Base-by-base conservation (phyloP, 805 yeast species). In the Saccharomycopsis malanga region DNA sequence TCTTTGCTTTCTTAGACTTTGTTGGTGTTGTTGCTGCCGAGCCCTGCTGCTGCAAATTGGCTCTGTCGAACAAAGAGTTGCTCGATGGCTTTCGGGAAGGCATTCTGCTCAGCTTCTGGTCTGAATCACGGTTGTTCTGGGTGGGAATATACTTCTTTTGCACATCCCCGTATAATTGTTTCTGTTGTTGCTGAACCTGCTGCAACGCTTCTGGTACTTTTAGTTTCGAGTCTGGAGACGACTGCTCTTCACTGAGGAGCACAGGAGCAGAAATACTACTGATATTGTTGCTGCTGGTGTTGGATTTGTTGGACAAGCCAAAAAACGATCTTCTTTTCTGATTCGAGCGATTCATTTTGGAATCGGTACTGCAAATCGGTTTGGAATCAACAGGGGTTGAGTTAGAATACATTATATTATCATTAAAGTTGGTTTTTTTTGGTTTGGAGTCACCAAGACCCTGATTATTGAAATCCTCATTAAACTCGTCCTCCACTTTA, bases 261-360 rank as follows among this genome's bases (percentile, higher is more conserved):
- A 44, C 40, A 7, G 53, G 53, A 9, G 41, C 44, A 3, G 50
- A 46, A 35, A 49, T 49, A 5, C 22, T 35, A 24, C 34, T 38
- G 21, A 34, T 22, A 2, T 34, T 42, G 15, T n/a, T 23, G 23
- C 15, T 29, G 40, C 18, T 22, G 2, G 17, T 37, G 14, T 20
- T 7, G 23, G 35, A 17, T 17, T 9, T 30, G 10, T 12, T 15
- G 3, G 20, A 20, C 17, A 48, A 48, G 17, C 48, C 42, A 32
- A 48, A 48, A 36, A 48, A 34, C 9, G 49, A 45, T 23, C 46
- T 40, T 23, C 52, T 40, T 18, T 44, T 48, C 3, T 40, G 14
- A 34, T 12, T 40, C 14, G 30, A 18, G 10, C 34, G 3, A 15
- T 20, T 15, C 22, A 20, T n/a, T n/a, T n/a, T n/a, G n/a, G n/a